Conservation (phyloP, 148 eudicot species). For the Polygonum maritimum region DNA sequence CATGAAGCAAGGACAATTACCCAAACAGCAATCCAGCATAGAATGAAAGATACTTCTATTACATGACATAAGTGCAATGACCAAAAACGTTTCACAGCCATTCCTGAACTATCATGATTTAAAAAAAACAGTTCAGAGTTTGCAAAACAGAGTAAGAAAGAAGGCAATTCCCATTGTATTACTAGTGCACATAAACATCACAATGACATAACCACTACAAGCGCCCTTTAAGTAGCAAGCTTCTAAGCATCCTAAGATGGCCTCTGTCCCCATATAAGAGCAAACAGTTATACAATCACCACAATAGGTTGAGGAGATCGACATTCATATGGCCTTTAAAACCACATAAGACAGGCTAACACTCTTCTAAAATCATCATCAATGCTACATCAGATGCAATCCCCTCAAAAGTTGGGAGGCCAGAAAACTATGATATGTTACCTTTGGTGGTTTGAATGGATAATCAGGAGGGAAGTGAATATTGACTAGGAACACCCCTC, state of each 20-base stretch:
- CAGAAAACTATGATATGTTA: not conserved
- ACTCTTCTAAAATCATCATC: not conserved
- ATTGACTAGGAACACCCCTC: slow-evolving; percentile 16
- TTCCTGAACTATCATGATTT: not conserved
- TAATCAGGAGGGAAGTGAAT: slow-evolving; percentile 10
- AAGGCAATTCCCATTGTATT: not conserved
- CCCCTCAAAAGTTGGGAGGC: not conserved
- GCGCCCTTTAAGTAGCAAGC: not conserved
- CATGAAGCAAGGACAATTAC: not conserved
- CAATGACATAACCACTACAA: not conserved
- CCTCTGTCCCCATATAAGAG: not conserved
- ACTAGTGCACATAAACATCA: not conserved
- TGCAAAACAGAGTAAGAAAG: not conserved
- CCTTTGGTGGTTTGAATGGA: slow-evolving; percentile 12
- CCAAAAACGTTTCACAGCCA: not conserved
- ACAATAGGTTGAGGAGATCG: not conserved
- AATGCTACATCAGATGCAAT: not conserved
- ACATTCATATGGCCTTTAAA: not conserved
- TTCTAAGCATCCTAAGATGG: not conserved
- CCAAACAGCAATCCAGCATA: not conserved
- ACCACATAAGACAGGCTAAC: not conserved
- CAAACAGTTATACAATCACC: not conserved
- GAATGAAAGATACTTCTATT: not conserved
- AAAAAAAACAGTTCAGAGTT: not conserved
- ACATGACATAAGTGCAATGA: not conserved